Conservation (phyloP, 2,329 filamentous ascomycete species). For the Colletotrichum plurivorum region DNA sequence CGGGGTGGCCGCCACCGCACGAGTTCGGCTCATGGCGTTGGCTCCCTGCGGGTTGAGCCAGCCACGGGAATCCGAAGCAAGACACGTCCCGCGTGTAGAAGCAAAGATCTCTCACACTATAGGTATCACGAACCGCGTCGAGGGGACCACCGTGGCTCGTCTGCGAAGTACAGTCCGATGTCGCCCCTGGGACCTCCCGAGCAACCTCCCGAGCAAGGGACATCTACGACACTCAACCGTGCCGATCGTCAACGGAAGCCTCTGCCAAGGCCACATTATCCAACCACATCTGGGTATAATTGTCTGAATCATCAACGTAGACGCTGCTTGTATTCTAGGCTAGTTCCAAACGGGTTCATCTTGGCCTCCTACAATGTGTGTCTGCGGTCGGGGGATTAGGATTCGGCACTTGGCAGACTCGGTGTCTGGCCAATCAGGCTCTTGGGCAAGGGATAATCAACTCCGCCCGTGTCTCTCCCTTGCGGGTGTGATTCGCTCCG, state of each 20-base stretch:
- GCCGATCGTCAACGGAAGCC: neutral
- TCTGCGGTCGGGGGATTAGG: neutral
- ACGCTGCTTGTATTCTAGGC: neutral
- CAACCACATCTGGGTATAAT: neutral
- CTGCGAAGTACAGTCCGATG: too few species aligned
- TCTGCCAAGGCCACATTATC: neutral
- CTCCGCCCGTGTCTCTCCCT: neutral
- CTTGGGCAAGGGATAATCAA: neutral
- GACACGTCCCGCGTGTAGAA: conserved; percentile 2
- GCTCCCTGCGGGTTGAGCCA: conserved; percentile 9
- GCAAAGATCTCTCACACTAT: too few species aligned
- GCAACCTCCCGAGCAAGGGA: neutral
- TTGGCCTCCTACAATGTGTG: neutral
- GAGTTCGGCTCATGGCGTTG: neutral
- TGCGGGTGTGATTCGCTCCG: neutral
- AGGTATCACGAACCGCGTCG: too few species aligned
- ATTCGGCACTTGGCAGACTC: neutral
- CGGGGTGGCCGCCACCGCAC: neutral
- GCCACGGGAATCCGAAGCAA: conserved; percentile 2
- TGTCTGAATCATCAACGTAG: neutral
- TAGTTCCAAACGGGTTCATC: neutral
- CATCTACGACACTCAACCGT: neutral
- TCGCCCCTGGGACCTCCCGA: neutral
- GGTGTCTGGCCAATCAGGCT: neutral
- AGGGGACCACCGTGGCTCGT: too few species aligned